Percentiles rank a stretch among this genome's conserved stretches.
Evolutionary conservation across 2,329 filamentous ascomycete species (phyloP).

Genomic region (Fusarium napiforme): DNA sequence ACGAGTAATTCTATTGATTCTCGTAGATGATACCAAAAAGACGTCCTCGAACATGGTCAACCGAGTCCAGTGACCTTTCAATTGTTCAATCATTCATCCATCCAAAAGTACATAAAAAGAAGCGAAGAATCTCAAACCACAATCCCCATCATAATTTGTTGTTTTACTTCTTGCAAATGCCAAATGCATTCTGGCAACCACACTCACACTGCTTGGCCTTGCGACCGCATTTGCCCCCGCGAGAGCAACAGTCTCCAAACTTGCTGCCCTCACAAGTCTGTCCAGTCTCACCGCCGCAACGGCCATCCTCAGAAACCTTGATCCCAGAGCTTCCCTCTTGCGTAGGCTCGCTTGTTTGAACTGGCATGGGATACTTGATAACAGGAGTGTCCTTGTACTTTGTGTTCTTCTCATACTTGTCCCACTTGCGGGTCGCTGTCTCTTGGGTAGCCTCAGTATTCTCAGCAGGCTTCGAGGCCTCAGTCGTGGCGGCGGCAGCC

Average conservation of each 20-base stretch:
- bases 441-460: slow-evolving; percentile 4
- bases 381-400: slow-evolving; percentile 27
- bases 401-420: slow-evolving; percentile 5
- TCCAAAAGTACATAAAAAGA: slow-evolving; percentile 41
- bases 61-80: slow-evolving; percentile 6
- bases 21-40: slow-evolving; percentile 8
- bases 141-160: neutral
- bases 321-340: slow-evolving; percentile 20
- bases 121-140: slow-evolving; percentile 27
- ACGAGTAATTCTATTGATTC: slow-evolving; percentile 19
- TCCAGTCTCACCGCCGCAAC: slow-evolving; percentile 53
- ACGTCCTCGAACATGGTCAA: slow-evolving; percentile 11
- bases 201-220: slow-evolving; percentile 51
- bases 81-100: slow-evolving; percentile 14
- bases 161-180: slow-evolving; percentile 45
- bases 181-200: slow-evolving; percentile 52
- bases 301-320: slow-evolving; percentile 53
- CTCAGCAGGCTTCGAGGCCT: slow-evolving; percentile 9
- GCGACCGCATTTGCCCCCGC: slow-evolving; percentile 52
- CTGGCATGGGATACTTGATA: slow-evolving; percentile 6
- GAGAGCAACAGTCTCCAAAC: slow-evolving; percentile 58
- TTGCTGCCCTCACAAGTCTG: slow-evolving; percentile 55
- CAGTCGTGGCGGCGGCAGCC: slow-evolving; percentile 7
- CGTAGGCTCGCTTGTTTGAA: slow-evolving; percentile 26
- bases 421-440: slow-evolving; percentile 20